phyloP scores from a whole-genome alignment of 2,329 filamentous ascomycete genomes.

The Incumbomyces lentus region DNA sequence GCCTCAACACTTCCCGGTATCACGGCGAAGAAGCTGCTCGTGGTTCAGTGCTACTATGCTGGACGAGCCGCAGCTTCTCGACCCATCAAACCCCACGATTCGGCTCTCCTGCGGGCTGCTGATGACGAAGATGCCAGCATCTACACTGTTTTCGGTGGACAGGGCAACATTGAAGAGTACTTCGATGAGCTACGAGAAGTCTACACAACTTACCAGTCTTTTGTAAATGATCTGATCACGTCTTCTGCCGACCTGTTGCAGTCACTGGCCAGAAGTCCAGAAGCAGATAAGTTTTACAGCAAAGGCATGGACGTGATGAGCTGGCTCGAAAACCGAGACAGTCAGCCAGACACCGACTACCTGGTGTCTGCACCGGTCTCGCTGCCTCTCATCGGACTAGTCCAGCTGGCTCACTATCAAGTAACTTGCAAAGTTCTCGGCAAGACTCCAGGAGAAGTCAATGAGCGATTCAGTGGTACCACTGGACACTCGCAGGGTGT shows the following conservation, averaged over 20 bases:
- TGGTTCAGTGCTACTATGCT: slow-evolving; percentile 84
- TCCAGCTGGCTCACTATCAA: slow-evolving; percentile 90
- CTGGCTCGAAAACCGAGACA: slow-evolving; percentile 82
- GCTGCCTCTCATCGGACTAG: slow-evolving; percentile 88
- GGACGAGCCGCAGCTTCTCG: slow-evolving; percentile 75
- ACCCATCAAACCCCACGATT: slow-evolving; percentile 84
- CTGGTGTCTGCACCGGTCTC: slow-evolving; percentile 90
- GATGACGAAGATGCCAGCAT: slow-evolving; percentile 73
- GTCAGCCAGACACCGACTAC: slow-evolving; percentile 89
- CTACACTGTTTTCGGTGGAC: slow-evolving; percentile 91
- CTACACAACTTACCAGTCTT: slow-evolving; percentile 80
- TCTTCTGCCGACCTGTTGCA: slow-evolving; percentile 80
- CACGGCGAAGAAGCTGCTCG: slow-evolving; percentile 79
- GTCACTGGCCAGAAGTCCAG: slow-evolving; percentile 67
- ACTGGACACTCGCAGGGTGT: slow-evolving; percentile 97
- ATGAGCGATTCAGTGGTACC: slow-evolving; percentile 73
- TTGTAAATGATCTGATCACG: slow-evolving; percentile 75
- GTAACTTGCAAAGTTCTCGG: slow-evolving; percentile 89
- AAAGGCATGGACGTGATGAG: slow-evolving; percentile 93
- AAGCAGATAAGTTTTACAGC: slow-evolving; percentile 87
- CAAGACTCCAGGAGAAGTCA: slow-evolving; percentile 75
- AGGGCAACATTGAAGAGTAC: slow-evolving; percentile 99
- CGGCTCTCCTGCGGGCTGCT: slow-evolving; percentile 79
- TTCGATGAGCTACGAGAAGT: slow-evolving; percentile 94
- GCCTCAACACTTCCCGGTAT: slow-evolving; percentile 81